phyloP scores from a whole-genome alignment of 345 rosid genomes.

The Odontarrhena argentea region DNA sequence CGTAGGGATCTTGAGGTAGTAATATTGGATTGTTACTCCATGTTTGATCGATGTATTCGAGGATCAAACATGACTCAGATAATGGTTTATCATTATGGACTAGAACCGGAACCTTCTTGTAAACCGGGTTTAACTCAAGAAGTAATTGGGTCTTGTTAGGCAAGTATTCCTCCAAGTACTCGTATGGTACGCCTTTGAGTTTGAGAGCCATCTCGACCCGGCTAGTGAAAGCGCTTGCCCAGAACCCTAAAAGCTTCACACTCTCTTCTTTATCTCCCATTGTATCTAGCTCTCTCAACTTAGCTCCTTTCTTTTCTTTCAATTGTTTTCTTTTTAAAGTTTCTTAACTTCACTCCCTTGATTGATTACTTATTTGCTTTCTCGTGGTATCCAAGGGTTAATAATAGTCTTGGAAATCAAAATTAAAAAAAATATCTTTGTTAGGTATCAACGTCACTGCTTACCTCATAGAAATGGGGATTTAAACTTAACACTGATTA shows the following conservation, averaged over 20 bases:
- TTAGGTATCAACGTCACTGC: too few species aligned
- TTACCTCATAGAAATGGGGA: too few species aligned
- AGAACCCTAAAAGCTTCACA: conserved; percentile 47
- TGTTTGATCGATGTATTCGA: conserved; percentile 54
- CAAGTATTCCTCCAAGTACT: conserved; percentile 45
- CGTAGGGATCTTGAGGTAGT: conserved; percentile 44
- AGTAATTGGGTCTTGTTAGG: conserved; percentile 41
- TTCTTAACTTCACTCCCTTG: too few species aligned
- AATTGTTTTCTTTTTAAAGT: too few species aligned
- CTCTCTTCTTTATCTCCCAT: conserved; percentile 37
- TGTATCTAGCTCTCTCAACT: not conserved
- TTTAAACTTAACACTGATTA: too few species aligned
- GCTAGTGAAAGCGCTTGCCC: conserved; percentile 46
- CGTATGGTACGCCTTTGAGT: conserved; percentile 46
- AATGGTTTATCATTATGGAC: conserved; percentile 44
- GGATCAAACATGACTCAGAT: conserved; percentile 44
- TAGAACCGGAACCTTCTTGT: conserved; percentile 48
- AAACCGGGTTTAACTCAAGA: conserved; percentile 42
- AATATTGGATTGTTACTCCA: conserved; percentile 46
- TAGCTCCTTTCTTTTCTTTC: too few species aligned
- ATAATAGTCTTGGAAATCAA: too few species aligned
- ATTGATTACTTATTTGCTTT: too few species aligned
- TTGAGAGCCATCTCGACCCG: conserved; percentile 48
- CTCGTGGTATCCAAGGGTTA: too few species aligned
- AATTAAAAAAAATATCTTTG: too few species aligned